A percentile compares a stretch with the other conserved stretches of the same genome.
Conservation (phyloP, 192 early-diverging fungal species). For the Radiomyces spectabilis region DNA sequence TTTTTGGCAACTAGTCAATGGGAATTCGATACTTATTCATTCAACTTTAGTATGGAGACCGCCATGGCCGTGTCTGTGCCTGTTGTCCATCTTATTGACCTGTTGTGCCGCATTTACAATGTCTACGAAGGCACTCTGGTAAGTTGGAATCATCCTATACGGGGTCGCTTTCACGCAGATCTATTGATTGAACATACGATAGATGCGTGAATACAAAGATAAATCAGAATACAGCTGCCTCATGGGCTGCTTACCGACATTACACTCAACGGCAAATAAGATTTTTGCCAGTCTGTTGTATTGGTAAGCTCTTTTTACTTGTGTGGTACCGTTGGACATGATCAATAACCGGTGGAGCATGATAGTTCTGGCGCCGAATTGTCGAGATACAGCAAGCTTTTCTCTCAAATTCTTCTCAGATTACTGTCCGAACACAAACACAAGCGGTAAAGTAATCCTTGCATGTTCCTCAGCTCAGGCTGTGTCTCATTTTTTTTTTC, state of each 20-base stretch:
- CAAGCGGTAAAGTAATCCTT: slow-evolving; percentile 20
- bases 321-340: background rate
- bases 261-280: slow-evolving; percentile 33
- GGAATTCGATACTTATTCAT: slow-evolving; percentile 15
- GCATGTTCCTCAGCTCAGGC: too few relatives aligned
- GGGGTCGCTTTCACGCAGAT: background rate
- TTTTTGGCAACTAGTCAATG: slow-evolving; percentile 13
- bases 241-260: slow-evolving; percentile 34
- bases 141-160: background rate
- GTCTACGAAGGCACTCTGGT: slow-evolving; percentile 32
- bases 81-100: slow-evolving; percentile 38
- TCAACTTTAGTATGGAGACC: slow-evolving; percentile 30
- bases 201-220: slow-evolving; percentile 38
- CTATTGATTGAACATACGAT: background rate
- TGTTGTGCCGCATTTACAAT: slow-evolving; percentile 39
- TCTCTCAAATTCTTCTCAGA: slow-evolving; percentile 23
- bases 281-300: slow-evolving; percentile 33
- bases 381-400: slow-evolving; percentile 16
- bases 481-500: background rate
- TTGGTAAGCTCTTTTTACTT: slow-evolving; percentile 24
- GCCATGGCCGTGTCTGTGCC: slow-evolving; percentile 36
- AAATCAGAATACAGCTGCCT: slow-evolving; percentile 38
- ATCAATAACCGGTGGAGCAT: background rate
- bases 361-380: slow-evolving; percentile 25
- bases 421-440: slow-evolving; percentile 27